Conservation (phyloP, 1,284 basidiomycete genomes). For the Fomitopsis betulina region DNA sequence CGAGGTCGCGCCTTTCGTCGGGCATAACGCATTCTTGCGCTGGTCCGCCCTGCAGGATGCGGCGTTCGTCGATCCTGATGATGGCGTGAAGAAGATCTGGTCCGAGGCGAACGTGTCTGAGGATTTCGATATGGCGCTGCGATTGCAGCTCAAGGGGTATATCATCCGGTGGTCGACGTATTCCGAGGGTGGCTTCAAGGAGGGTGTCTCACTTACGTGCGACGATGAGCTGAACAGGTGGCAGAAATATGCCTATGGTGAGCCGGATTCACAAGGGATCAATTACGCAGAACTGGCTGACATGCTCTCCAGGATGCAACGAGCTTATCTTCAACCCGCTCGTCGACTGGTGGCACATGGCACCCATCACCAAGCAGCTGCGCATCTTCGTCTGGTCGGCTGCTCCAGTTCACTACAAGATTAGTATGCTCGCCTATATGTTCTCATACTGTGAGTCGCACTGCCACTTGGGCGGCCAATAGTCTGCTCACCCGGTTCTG, state of each 20-base stretch:
- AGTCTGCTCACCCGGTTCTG: background rate
- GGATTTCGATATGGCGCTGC: conserved; percentile 74
- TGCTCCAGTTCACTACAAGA: conserved; percentile 81
- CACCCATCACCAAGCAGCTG: conserved; percentile 77
- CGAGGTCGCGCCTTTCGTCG: conserved; percentile 83
- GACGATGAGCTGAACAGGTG: conserved; percentile 82
- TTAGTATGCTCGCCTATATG: conserved; percentile 78
- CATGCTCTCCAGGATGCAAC: conserved; percentile 41
- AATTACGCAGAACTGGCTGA: conserved; percentile 7
- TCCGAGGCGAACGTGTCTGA: conserved; percentile 82
- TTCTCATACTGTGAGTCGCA: conserved; percentile 71
- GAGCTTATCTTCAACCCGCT: conserved; percentile 79
- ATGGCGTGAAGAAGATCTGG: conserved; percentile 74
- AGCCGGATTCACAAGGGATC: conserved; percentile 15
- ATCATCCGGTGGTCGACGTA: conserved; percentile 84
- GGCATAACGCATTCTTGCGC: conserved; percentile 84
- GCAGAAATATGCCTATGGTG: conserved; percentile 87
- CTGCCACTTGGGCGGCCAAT: background rate
- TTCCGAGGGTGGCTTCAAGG: conserved; percentile 76
- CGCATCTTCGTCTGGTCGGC: conserved; percentile 73
- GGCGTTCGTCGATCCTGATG: conserved; percentile 62
- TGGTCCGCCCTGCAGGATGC: conserved; percentile 84
- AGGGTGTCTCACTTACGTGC: conserved; percentile 81
- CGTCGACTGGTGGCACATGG: conserved; percentile 63
- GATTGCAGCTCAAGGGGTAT: conserved; percentile 63